phyloP scores from a whole-genome alignment of 2,329 filamentous ascomycete species.

The Claviceps lovelessii region DNA sequence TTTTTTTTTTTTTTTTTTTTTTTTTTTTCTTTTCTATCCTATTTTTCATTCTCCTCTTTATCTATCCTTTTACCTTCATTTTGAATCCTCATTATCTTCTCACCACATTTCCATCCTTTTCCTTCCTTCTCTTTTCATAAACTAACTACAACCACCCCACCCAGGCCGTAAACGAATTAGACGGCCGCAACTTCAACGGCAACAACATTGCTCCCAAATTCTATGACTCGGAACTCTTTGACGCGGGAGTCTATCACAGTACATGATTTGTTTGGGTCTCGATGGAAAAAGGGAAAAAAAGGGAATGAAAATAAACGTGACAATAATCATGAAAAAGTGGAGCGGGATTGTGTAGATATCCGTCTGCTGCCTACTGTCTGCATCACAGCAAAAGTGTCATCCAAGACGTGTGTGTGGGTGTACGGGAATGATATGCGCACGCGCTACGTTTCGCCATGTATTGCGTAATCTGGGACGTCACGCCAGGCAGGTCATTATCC shows the following conservation, averaged over 20 bases:
- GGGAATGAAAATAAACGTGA: too few relatives aligned
- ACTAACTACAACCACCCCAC: neutral
- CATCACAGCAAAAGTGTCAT: neutral
- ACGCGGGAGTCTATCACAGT: slow-evolving; percentile 41
- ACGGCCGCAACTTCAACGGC: slow-evolving; percentile 78
- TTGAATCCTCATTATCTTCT: too few relatives aligned
- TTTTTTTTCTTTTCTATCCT: too few relatives aligned
- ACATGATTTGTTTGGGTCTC: neutral
- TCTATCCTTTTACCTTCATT: too few relatives aligned
- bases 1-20: too few relatives aligned
- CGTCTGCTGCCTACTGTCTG: neutral
- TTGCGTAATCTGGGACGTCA: neutral
- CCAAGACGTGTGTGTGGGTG: neutral
- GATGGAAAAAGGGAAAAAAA: too few relatives aligned
- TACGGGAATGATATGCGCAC: neutral
- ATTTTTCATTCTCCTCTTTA: too few relatives aligned
- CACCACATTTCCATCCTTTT: too few relatives aligned
- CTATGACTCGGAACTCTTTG: slow-evolving; percentile 72
- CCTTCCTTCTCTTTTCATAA: too few relatives aligned
- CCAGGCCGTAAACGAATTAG: slow-evolving; percentile 76
- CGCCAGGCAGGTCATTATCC: neutral
- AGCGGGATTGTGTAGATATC: too few relatives aligned
- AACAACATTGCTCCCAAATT: slow-evolving; percentile 72
- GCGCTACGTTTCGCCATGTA: neutral
- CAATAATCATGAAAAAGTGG: too few relatives aligned